phyloP scores from a whole-genome alignment of 2,329 filamentous ascomycete genomes.

The Clathrospora elynae region DNA sequence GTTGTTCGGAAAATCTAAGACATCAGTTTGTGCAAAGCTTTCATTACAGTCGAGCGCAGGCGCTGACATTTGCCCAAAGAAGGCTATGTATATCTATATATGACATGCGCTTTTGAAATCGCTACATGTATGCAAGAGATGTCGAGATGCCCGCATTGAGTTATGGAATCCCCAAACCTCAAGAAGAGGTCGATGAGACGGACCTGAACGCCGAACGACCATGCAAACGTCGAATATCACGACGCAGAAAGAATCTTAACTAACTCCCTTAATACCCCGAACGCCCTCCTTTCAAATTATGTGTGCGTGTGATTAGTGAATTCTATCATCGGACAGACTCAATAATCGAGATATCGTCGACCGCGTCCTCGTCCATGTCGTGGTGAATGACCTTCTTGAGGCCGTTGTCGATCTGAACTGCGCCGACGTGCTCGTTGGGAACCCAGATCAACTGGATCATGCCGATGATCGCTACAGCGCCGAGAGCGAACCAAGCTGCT shows the following conservation, averaged over 20 bases:
- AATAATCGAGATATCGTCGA: conserved; percentile 35
- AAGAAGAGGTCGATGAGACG: conserved; percentile 5
- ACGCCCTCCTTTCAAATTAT: conserved; percentile 3
- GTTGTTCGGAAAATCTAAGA: no score
- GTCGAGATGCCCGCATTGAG: conserved; percentile 16
- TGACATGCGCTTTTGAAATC: conserved; percentile 2
- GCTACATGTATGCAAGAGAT: conserved; percentile 28
- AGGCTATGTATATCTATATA: neutral
- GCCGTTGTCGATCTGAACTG: conserved; percentile 41
- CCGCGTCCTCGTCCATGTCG: conserved; percentile 30
- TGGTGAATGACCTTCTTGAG: conserved; percentile 37
- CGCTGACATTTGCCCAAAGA: neutral
- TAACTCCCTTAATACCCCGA: neutral
- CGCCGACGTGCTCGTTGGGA: conserved; percentile 52
- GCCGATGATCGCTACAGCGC: conserved; percentile 60
- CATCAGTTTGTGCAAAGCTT: no score
- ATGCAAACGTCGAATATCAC: conserved; percentile 19
- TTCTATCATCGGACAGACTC: conserved; percentile 31
- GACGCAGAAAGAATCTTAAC: conserved; percentile 4
- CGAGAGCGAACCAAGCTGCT: conserved; percentile 65
- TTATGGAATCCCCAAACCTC: conserved; percentile 6
- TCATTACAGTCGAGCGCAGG: no score
- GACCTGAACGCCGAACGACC: conserved; percentile 26
- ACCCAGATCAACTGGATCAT: conserved; percentile 62
- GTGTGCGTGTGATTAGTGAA: neutral